A percentile compares a stretch with the other conserved stretches of the same genome.
Evolutionary conservation across 2,329 filamentous ascomycete species (phyloP).

Genomic region (Colletotrichum godetiae): DNA sequence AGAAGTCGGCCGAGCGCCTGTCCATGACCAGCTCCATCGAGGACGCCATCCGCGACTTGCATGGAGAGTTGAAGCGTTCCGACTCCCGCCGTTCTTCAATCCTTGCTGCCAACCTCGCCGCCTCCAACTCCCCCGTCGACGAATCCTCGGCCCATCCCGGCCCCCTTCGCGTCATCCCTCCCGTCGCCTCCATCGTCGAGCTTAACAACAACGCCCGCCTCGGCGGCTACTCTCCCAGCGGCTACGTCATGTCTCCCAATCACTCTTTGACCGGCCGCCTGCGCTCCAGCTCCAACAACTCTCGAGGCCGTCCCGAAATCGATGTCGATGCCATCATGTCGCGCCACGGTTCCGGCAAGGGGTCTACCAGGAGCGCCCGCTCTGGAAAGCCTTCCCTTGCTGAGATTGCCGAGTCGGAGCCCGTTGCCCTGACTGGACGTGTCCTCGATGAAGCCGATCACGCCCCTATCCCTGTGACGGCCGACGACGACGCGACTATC

Average conservation of each 20-base stretch:
- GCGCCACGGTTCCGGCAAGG: slow-evolving; percentile 66
- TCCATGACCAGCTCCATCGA: slow-evolving; percentile 81
- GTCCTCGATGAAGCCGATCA: slow-evolving; percentile 67
- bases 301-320: slow-evolving; percentile 52
- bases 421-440: slow-evolving; percentile 60
- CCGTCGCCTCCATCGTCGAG: slow-evolving; percentile 73
- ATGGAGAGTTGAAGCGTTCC: slow-evolving; percentile 76
- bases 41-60: slow-evolving; percentile 79
- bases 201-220: slow-evolving; percentile 74
- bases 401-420: slow-evolving; percentile 68
- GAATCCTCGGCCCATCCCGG: slow-evolving; percentile 41
- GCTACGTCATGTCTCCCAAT: slow-evolving; percentile 74
- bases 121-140: slow-evolving; percentile 38
- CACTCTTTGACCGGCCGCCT: slow-evolving; percentile 69
- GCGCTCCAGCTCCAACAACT: slow-evolving; percentile 66
- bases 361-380: slow-evolving; percentile 61
- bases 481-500: slow-evolving; percentile 51
- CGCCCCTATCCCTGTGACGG: slow-evolving; percentile 43
- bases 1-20: slow-evolving; percentile 80
- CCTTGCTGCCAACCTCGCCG: slow-evolving; percentile 59
- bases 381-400: slow-evolving; percentile 64
- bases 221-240: slow-evolving; percentile 77
- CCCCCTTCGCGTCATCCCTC: slow-evolving; percentile 57
- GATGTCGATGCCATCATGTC: slow-evolving; percentile 57
- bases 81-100: slow-evolving; percentile 76